These are phyloP conservation scores for Gossypium aridum DNA, from an alignment of 441 rosid genomes.

Conservation along the genomic window DNA sequence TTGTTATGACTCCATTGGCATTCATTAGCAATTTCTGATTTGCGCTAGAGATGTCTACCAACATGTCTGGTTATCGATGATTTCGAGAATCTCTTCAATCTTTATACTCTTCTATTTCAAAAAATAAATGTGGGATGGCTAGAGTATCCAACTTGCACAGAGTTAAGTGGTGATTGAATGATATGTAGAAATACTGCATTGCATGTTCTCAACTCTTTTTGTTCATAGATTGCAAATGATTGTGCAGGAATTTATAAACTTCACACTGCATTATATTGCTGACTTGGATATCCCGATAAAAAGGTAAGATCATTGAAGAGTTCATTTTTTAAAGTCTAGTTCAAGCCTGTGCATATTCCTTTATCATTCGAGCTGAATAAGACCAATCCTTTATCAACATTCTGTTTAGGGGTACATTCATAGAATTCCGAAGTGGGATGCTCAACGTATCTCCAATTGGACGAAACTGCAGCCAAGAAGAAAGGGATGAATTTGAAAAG, in stretches of 20 bases:
- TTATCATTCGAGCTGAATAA: constrained; percentile 10
- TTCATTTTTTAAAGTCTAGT: constrained; percentile 13
- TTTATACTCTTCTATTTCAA: neutral
- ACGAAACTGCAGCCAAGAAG: constrained; percentile 98
- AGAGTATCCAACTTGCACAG: neutral
- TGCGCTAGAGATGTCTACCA: neutral
- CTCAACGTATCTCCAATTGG: constrained; percentile 96
- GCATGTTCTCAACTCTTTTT: neutral
- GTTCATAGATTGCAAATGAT: constrained; percentile 19
- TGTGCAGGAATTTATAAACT: constrained; percentile 82
- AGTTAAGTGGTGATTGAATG: neutral
- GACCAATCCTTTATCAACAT: constrained; percentile 13
- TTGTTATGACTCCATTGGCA: neutral
- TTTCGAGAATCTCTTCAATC: neutral
- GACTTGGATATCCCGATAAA: constrained; percentile 98
- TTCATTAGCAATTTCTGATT: neutral
- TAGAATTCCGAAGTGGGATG: constrained; percentile 97
- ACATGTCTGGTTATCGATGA: neutral
- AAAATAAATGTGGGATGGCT: neutral
- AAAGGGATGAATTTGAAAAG: constrained; percentile 90
- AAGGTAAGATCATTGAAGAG: constrained; percentile 39
- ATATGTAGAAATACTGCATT: constrained; percentile 1
- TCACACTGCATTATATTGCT: constrained; percentile 82
- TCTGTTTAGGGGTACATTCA: constrained; percentile 80
- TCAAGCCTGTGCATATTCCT: neutral